Conservation (phyloP, 495 filamentous ascomycete genomes). For the Talaromyces nanjingensis region DNA sequence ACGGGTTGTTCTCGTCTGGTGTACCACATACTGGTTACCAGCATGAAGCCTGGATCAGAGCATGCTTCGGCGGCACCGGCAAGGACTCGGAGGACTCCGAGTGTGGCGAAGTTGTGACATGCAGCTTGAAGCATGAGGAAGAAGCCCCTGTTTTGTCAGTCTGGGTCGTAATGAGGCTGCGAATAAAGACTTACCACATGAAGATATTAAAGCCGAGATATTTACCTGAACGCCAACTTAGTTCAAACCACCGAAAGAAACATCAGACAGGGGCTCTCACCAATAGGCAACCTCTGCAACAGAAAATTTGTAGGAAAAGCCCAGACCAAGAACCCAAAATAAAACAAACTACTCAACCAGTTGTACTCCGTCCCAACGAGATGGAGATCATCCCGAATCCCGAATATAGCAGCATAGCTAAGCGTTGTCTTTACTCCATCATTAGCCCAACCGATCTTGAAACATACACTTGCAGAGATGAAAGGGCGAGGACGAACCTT, state of each 20-base stretch:
- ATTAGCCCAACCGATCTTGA: constrained; percentile 31
- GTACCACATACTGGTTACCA: constrained; percentile 42
- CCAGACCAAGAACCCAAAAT: constrained; percentile 53
- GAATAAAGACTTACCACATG: constrained; percentile 33
- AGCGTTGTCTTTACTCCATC: constrained; percentile 46
- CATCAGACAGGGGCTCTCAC: neutral
- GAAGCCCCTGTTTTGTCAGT: constrained; percentile 22
- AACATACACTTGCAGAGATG: constrained; percentile 10
- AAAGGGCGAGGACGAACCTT: constrained; percentile 28
- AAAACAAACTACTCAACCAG: constrained; percentile 42
- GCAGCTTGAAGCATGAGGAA: constrained; percentile 52
- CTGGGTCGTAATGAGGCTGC: neutral
- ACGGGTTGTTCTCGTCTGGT: constrained; percentile 52
- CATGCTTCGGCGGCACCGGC: constrained; percentile 52
- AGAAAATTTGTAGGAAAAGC: constrained; percentile 48
- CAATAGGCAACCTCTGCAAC: constrained; percentile 49
- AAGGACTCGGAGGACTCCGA: constrained; percentile 48
- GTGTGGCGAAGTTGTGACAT: constrained; percentile 44
- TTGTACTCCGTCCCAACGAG: constrained; percentile 37
- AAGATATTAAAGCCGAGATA: constrained; percentile 55
- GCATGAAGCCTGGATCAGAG: constrained; percentile 31
- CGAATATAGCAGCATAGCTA: constrained; percentile 54
- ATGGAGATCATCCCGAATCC: constrained; percentile 41
- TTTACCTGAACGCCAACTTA: constrained; percentile 23
- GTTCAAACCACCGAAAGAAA: neutral